Evolutionary conservation across 108 stramenopile genomes (phyloP).

Genomic region (Pseudonitzschia delicatissima): DNA sequence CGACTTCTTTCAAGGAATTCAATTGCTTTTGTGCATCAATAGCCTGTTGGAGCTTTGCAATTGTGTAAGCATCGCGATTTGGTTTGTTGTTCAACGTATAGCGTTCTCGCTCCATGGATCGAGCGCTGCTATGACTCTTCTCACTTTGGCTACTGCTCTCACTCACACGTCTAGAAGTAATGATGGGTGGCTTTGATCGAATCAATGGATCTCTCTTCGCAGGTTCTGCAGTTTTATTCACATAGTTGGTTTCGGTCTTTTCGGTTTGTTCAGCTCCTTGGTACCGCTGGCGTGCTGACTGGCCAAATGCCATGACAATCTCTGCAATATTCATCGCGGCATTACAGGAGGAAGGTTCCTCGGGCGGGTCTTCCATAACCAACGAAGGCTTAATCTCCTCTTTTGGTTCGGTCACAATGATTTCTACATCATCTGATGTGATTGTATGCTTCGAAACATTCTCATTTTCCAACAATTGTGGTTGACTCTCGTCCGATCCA

Average conservation of each 20-base stretch:
- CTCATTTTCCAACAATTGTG: background rate
- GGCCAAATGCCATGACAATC: slow-evolving; percentile 23
- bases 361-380: slow-evolving; percentile 24
- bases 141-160: slow-evolving; percentile 1
- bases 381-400: slow-evolving; percentile 5
- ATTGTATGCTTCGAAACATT: background rate
- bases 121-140: background rate
- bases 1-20: slow-evolving; percentile 22
- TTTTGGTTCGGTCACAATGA: background rate
- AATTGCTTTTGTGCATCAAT: slow-evolving; percentile 28
- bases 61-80: slow-evolving; percentile 23
- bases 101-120: slow-evolving; percentile 20
- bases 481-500: background rate
- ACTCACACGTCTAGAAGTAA: background rate
- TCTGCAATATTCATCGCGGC: slow-evolving; percentile 22
- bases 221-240: background rate
- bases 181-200: slow-evolving; percentile 1
- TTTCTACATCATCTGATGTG: background rate
- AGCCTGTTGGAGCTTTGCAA: slow-evolving; percentile 21
- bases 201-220: background rate
- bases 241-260: background rate
- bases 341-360: slow-evolving; percentile 23
- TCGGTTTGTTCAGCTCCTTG: slow-evolving; percentile 8
- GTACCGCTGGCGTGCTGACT: slow-evolving; percentile 9
- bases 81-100: slow-evolving; percentile 21